Evolutionary conservation across 2,329 filamentous ascomycete genomes (phyloP), one percentile per base, ranked within the genome.

Genomic region (Venturia oleaginea): DNA sequence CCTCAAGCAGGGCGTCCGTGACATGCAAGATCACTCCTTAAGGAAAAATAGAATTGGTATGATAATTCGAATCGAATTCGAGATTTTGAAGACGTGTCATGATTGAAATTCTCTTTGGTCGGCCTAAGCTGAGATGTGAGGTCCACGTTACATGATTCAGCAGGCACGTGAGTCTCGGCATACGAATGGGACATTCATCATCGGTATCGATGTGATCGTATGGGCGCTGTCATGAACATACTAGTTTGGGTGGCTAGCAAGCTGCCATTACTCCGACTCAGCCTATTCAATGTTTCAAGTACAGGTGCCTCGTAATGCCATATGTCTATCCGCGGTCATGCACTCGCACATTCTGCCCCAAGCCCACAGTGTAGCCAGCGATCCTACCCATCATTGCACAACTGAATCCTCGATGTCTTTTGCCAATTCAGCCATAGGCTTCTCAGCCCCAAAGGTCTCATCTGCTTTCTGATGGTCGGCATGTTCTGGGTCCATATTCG

Each of bases 341-440:
- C 59, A 22, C 13, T 40, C 40, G 22, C 34, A 42, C 34, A 8
- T 17, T 42, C 37, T 61, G 13, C 24, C 22, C n/a, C 17, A 19
- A 27, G 6, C 6, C 15, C 30, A 32, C 27, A n/a, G 11, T 19
- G 30, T 32, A n/a, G 51, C 57, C 43, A 65, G 40, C 59, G 63
- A 32, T 32, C 59, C 42, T 63, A 11, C 4, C 61, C 55, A 22
- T 64, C 55, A 61, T 61, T 54, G 48, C 54, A 32, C 4, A 19
- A 64, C 40, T 64, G 32, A 38, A 37, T 46, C 11, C 51, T 64
- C 63, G n/a, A 64, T 48, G 13, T 57, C 24, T 22, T 40, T 54
- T 27, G 59, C 64, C 64, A 51, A 8, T 22, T 65, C 59, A 27
- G 59, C 59, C 59, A 65, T 65, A n/a, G 64, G 59, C 24, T 32